Base-by-base conservation (phyloP, 1,139 yeast species). In the Hemisphaericaspora subhashii region DNA sequence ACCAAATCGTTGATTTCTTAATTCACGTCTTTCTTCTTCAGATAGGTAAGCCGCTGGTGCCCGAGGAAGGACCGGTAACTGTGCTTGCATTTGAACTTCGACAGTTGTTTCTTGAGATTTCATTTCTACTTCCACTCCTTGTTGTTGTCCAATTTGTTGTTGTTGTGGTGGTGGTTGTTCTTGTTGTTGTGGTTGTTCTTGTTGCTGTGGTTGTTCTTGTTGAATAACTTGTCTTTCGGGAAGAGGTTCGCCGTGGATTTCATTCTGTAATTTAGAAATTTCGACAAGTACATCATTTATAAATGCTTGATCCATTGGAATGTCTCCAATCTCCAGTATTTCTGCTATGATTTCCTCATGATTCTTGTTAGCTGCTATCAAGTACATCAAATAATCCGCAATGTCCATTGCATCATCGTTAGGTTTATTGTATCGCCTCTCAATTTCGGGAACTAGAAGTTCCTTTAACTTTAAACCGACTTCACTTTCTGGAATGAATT, bases 321-420 rank as follows among this genome's bases (percentile, higher is more conserved):
- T 75, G 37, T 86, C 88, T 44, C 86, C 79, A 38, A 86, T 65
- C 31, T 80, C 79, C 28, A 76, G 66, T 30, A 88, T 73, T 55
- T 88, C 96, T 8, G 63, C 60, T 5, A 79, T 72, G 33, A 87
- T 83, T 46, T 84, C 87, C 8, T 68, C 72, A 9, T 82, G 75
- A 5, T 81, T 64, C 55, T 86, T 83, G 50, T 83, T 80, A 52
- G 86, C 86, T 20, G 84, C 81, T 42, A 87, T 81, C 65, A 87
- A 70, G 41, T 86, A 75, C 16, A 83, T 75, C 44, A 88, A 80
- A 56, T 80, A 88, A 56, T 88, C 95, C 12, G 96, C 87, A 30
- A 86, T 84, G 55, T 84, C 88, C 33, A 71, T 79, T 23, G 87
- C 81, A 56, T 87, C 95, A 44, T 85, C 95, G 6, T 58, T 58